Percentiles rank a stretch among this genome's conserved stretches.
phyloP scores from a whole-genome alignment of 2,329 filamentous ascomycete species.

The Neurospora sp. region DNA sequence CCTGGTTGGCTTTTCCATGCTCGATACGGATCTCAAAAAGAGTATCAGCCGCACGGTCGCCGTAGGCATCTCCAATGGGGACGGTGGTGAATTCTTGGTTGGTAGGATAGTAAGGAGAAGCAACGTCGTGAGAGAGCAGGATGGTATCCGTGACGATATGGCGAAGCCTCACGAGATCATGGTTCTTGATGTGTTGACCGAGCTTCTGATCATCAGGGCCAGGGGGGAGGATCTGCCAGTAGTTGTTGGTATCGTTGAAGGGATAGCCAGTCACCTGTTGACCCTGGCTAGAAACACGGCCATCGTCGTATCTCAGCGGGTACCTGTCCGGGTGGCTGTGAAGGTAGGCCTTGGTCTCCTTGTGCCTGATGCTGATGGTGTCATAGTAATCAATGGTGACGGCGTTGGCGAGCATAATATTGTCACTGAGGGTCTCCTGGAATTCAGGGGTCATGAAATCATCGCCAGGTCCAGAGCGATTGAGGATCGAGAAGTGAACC shows the following conservation, averaged over 20 bases:
- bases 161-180: conserved; percentile 76
- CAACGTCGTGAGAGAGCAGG: conserved; percentile 90
- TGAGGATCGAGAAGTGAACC: conserved; percentile 90
- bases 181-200: conserved; percentile 64
- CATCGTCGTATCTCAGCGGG: conserved; percentile 92
- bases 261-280: conserved; percentile 98
- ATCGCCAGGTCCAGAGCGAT: conserved; percentile 82
- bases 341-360: conserved; percentile 93
- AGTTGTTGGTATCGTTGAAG: conserved; percentile 97
- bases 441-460: conserved; percentile 99
- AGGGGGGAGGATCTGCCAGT: conserved; percentile 84
- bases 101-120: conserved; percentile 89
- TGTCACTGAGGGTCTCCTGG: conserved; percentile 93
- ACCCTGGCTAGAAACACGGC: conserved; percentile 91
- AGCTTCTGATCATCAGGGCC: conserved; percentile 47
- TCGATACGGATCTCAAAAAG: conserved; percentile 90
- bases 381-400: conserved; percentile 87
- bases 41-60: conserved; percentile 73
- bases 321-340: conserved; percentile 88
- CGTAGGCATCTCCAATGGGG: conserved; percentile 59
- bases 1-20: conserved; percentile 66
- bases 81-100: conserved; percentile 98
- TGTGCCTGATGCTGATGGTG: conserved; percentile 78
- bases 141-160: conserved; percentile 79
- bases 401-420: conserved; percentile 80